These are phyloP conservation scores for Pyricularia pennisetigena DNA, from an alignment of 2,329 filamentous ascomycete genomes.

Conservation along the genomic window DNA sequence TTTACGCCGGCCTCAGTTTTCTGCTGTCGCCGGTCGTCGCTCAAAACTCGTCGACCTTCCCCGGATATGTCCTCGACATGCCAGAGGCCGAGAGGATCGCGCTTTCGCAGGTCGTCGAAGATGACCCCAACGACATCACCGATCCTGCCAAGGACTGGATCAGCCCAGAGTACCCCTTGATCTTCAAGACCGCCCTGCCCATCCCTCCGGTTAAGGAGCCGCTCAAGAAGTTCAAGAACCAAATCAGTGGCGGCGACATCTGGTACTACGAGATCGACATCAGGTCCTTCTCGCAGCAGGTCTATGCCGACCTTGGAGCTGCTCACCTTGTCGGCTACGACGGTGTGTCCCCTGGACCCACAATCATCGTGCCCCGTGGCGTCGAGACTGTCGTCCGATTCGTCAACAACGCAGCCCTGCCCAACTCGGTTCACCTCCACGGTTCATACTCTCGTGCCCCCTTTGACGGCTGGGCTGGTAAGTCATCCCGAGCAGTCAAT, in stretches of 20 bases:
- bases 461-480: conserved; percentile 36
- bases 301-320: conserved; percentile 24
- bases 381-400: conserved; percentile 43
- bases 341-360: conserved; percentile 44
- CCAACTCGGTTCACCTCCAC: conserved; percentile 45
- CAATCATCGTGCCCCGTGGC: conserved; percentile 35
- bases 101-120: conserved; percentile 1
- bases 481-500: too few species aligned
- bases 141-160: conserved; percentile 10
- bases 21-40: not conserved
- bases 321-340: conserved; percentile 36
- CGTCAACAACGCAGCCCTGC: conserved; percentile 34
- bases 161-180: conserved; percentile 24
- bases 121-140: conserved; percentile 10
- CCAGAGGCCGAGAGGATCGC: conserved; percentile 1
- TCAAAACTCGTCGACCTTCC: not conserved
- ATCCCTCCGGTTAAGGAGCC: conserved; percentile 31
- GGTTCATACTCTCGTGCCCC: conserved; percentile 39
- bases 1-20: conserved; percentile 1
- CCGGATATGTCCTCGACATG: not conserved
- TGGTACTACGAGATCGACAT: conserved; percentile 26
- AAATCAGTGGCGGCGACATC: conserved; percentile 22
- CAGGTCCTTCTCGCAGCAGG: conserved; percentile 20
- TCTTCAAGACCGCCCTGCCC: conserved; percentile 30
- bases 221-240: conserved; percentile 24